Conservation (phyloP, 495 filamentous ascomycete genomes). For the Lophium mytilinum region DNA sequence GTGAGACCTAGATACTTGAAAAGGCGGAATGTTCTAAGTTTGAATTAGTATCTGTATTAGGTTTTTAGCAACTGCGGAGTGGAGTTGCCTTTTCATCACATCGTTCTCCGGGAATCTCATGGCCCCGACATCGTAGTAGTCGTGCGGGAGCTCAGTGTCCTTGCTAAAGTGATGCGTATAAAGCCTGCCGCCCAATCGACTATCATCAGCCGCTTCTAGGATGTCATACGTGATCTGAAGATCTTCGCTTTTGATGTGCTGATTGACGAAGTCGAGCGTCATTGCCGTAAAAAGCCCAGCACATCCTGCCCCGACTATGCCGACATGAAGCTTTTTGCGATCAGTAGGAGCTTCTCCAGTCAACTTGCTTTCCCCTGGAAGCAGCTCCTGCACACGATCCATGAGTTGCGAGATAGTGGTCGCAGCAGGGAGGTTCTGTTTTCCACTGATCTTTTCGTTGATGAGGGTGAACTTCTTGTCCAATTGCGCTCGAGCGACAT, state of each 20-base stretch:
- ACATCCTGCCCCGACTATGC: constrained; percentile 37
- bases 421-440: not conserved
- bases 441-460: not conserved
- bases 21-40: not conserved
- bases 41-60: not conserved
- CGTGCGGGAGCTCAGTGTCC: constrained; percentile 6
- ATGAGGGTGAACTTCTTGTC: not conserved
- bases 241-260: not conserved
- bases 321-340: constrained; percentile 11
- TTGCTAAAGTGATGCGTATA: constrained; percentile 31
- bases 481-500: not conserved
- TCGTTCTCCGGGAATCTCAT: constrained; percentile 1
- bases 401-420: not conserved
- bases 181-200: constrained; percentile 28
- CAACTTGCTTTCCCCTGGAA: not conserved
- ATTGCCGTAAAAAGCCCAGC: constrained; percentile 36
- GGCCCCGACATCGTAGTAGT: constrained; percentile 39
- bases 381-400: not conserved
- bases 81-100: constrained; percentile 1
- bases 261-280: constrained; percentile 28
- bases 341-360: not conserved
- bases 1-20: not conserved
- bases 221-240: constrained; percentile 28
- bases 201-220: constrained; percentile 25
- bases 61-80: not conserved